Base-by-base conservation (phyloP, 495 filamentous ascomycete species). In the Amorphotheca resinae region DNA sequence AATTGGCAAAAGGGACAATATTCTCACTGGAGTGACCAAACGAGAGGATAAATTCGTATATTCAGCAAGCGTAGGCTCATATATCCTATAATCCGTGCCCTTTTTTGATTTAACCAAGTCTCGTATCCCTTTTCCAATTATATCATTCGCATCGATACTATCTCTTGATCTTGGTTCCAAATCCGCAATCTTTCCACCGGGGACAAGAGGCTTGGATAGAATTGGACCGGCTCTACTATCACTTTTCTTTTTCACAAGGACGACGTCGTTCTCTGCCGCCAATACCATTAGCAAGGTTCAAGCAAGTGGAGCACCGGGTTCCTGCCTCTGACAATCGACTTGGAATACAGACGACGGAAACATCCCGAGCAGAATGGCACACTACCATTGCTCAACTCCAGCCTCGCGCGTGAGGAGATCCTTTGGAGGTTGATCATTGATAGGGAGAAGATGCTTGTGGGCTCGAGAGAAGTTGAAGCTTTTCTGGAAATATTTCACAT, bases 1-100 rank as follows among this genome's bases (percentile, higher is more conserved):
- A 40, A 1, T 8, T 17, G 4, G n/a, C 11, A 11, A 33, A 9
- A 15, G 28, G 26, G 15, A 37, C 23, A 39, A 22, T 26, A 33
- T 32, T 54, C 76, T 51, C 65, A 83, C 80, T 48, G 83, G 83
- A 38, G 83, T 86, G 15, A 86, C 82, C 8, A 77, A 48, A 17
- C 84, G 67, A 44, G 73, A 73, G 26, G 70, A 76, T 25, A 75
- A 55, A 9, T 68, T 61, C 21, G 84, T 71, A 54, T 86, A 87
- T 59, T 87, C 79, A 33, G 75, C 79, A 12, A 87, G 58, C 1
- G 77, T 79, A 6, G 83, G 81, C 28, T 70, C 67, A 22, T 69
- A 69, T 22, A 82, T 56, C 46, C 77, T 66, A 44, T 70, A 72
- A 15, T 66, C 60, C 1, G 52, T 52, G 9, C 69, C 69, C 53